Evolutionary conservation across 768 basidiomycete species (phyloP), one percentile per base, ranked within the genome.

Genomic region (Lenzites betulinus): DNA sequence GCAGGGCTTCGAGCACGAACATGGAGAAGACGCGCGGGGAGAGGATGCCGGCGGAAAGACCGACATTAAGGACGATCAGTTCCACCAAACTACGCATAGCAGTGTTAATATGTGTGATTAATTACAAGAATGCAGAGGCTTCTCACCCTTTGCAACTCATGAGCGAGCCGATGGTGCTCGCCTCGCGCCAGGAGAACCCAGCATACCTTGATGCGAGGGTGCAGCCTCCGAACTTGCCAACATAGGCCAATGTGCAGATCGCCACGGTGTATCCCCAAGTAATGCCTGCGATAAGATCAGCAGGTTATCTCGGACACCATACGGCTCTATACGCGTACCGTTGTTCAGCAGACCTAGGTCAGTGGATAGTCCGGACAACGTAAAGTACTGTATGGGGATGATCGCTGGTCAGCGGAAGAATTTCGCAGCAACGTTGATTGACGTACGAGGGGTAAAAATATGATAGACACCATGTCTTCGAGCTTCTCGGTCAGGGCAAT

Each of bases 21-120:
- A 97, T 98, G 0, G 93, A 91, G 75, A 98, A 95, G 7, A 97
- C 90, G 25, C 81, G 82, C 76, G 78, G 66, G 1, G 60, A 64
- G 22, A 98, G 78, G 51, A 96, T 94, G 0, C 85, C 84, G 3
- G 92, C 93, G 2, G 81, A 77, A 2, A 96, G 78, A 3, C 96
- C 95, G 63, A 98, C 92, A 67, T 98, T 99, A 63, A 98, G 86
- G 3, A 98, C 95, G 67, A 98, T 97, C 18, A 98, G 79, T 69
- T 97, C 95, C 11, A 98, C 90, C 5, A 97, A 80, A 23, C 90
- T 92, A 51, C 18, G 18, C 13, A 22, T 9, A 7, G 3, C 5
- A 11, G 38, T 44, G 18, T 43, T 18, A 43, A 22, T 22, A 28
- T 33, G 33, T 2, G 11, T 2, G 2, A 2, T 9, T 11, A n/a